Evolutionary conservation across 768 basidiomycete species (phyloP).

Genomic region (Auriculariales sp.): DNA sequence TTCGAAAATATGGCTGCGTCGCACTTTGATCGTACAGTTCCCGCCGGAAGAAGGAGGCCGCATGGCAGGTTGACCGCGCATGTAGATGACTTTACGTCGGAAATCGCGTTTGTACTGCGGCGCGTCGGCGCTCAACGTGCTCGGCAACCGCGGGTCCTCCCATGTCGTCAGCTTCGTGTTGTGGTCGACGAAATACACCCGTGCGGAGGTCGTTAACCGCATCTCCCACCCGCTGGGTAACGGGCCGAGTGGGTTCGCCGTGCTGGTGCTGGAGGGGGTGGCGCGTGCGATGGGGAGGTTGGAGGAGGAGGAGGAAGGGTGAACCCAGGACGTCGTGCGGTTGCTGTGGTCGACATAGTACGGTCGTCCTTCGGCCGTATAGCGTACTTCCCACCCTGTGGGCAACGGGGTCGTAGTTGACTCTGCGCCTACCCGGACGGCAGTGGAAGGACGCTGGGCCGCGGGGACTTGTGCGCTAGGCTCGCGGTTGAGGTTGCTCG

Average conservation of each 20-base stretch:
- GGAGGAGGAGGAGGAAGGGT: conserved; percentile 13
- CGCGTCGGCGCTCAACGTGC: conserved; percentile 68
- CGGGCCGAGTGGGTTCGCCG: conserved; percentile 73
- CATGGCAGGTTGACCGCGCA: conserved; percentile 81
- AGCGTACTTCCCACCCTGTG: conserved; percentile 84
- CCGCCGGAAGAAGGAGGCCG: conserved; percentile 47
- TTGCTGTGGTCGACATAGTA: conserved; percentile 68
- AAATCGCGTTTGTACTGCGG: conserved; percentile 96
- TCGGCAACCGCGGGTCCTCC: conserved; percentile 85
- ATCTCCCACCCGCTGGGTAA: conserved; percentile 92
- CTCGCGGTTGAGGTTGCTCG: conserved; percentile 20
- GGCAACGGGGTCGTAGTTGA: conserved; percentile 45
- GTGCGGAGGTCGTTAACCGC: conserved; percentile 69
- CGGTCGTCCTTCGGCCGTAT: conserved; percentile 73
- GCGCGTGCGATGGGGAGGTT: neutral
- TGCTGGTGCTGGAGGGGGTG: conserved; percentile 17
- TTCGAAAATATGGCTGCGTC: conserved; percentile 69
- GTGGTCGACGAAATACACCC: conserved; percentile 90
- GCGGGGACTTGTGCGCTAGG: too few species aligned
- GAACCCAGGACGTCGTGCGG: conserved; percentile 40
- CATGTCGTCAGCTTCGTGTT: conserved; percentile 80
- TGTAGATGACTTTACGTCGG: conserved; percentile 81
- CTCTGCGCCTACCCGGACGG: conserved; percentile 7
- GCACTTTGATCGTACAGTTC: conserved; percentile 77
- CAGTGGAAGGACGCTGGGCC: conserved; percentile 10